Percentiles rank a stretch among this genome's conserved stretches.
Conservation (phyloP, 1,139 yeast genomes). For the Candida sp. region DNA sequence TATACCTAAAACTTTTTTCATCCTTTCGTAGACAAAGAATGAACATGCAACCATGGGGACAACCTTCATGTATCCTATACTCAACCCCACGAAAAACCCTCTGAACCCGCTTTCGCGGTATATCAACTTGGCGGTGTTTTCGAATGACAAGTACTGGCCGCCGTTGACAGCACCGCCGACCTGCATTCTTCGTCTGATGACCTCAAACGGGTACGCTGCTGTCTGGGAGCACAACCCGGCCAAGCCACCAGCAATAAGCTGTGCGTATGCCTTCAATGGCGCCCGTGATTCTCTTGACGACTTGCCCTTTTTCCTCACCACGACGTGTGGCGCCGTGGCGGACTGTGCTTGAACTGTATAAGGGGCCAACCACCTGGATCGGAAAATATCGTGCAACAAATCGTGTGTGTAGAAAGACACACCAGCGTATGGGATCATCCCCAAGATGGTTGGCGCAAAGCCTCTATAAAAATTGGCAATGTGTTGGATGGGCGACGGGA, state of each 20-base stretch:
- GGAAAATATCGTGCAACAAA: constrained; percentile 81
- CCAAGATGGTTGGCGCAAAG: constrained; percentile 90
- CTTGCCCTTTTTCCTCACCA: constrained; percentile 17
- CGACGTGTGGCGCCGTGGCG: not conserved
- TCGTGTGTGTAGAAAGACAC: constrained; percentile 97
- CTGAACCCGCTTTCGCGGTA: constrained; percentile 74
- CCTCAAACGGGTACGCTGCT: constrained; percentile 97
- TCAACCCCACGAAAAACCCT: constrained; percentile 93
- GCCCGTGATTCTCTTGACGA: constrained; percentile 56
- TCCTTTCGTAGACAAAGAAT: constrained; percentile 90
- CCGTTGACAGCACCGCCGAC: constrained; percentile 83
- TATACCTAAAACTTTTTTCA: constrained; percentile 71
- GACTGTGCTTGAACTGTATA: constrained; percentile 52
- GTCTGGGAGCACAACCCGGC: constrained; percentile 97
- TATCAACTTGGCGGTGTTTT: constrained; percentile 58
- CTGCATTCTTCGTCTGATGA: constrained; percentile 93
- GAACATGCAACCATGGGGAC: constrained; percentile 98
- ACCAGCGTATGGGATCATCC: constrained; percentile 99
- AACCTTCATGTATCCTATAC: constrained; percentile 94
- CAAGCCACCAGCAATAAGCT: constrained; percentile 89
- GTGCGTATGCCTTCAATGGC: constrained; percentile 90
- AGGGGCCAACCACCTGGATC: constrained; percentile 56
- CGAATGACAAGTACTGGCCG: constrained; percentile 62
- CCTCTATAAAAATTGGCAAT: constrained; percentile 89
- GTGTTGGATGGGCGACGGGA: constrained; percentile 41